phyloP scores from a whole-genome alignment of 83 land plant genomes.

The Picea mariana region DNA sequence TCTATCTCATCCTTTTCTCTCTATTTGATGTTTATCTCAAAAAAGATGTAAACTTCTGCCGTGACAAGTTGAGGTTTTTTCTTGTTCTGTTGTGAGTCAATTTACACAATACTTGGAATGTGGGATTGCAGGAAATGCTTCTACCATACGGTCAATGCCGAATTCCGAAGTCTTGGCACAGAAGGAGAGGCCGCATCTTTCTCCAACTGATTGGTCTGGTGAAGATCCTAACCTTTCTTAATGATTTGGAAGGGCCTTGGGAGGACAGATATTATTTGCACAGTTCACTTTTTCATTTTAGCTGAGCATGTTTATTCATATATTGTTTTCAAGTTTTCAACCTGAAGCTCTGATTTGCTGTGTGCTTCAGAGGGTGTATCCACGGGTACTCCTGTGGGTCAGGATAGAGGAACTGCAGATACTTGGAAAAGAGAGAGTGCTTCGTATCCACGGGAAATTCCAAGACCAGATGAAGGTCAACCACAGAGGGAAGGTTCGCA shows the following conservation, averaged over 20 bases:
- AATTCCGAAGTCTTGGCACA: constrained; percentile 24
- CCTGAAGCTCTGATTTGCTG: background rate
- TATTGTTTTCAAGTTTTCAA: background rate
- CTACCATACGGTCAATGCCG: constrained; percentile 33
- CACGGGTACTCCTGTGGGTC: background rate
- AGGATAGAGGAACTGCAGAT: constrained; percentile 17
- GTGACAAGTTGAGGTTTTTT: background rate
- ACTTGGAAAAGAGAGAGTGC: constrained; percentile 33
- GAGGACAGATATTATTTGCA: background rate
- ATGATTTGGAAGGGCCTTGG: background rate
- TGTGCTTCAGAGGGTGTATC: constrained; percentile 23
- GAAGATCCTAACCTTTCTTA: background rate
- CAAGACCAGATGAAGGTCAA: constrained; percentile 23
- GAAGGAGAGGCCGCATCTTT: constrained; percentile 27
- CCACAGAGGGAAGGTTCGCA: constrained; percentile 36
- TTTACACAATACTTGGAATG: too few species aligned
- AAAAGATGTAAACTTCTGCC: background rate
- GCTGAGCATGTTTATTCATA: background rate
- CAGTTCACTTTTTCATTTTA: background rate
- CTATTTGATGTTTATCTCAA: background rate
- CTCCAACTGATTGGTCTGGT: constrained; percentile 24
- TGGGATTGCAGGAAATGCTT: constrained; percentile 30
- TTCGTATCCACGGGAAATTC: constrained; percentile 21
- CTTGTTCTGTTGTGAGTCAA: background rate
- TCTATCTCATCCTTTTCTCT: background rate